Evolutionary conservation across 805 yeast species (phyloP), one percentile per base, ranked within the genome.

Genomic region (Metschnikowia hibisci): DNA sequence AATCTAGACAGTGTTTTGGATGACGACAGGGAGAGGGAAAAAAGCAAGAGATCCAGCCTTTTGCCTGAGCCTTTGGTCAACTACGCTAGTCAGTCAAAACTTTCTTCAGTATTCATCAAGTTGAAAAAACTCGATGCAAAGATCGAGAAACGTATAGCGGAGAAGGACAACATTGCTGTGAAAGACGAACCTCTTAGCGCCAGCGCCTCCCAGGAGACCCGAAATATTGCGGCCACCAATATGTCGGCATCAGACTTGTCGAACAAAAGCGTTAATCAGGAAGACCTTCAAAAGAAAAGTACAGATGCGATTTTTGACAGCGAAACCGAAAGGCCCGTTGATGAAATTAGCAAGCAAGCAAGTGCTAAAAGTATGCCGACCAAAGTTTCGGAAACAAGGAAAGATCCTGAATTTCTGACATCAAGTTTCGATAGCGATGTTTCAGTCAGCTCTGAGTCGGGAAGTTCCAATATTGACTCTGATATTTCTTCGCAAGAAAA

Each of bases 81-180:
- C 4, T 50, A 45, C 22, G 33, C 49, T 2, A 45, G 52, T 37
- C 46, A 49, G 29, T 44, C 56, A 7, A 58, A 55, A 36, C 45
- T 58, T 4, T 48, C 52, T 8, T 47, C 54, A 13, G 43, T 52
- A n/a, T 47, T 49, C 36, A 48, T 52, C 12, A 58, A 59, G 34
- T 47, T 62, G 52, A 55, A 53, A 31, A 49, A 44, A 22, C 52
- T 62, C 20, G 63, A 62, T 33, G 27, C 48, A 12, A 43, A 43
- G 29, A 26, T 52, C 25, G 53, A 50, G 8, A 45, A 45, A 18
- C 42, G 35, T 15, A 22, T 14, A 10, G 36, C 32, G 10, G 41
- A 43, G 26, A 41, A 12, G 29, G 29, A 38, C n/a, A 29, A 10
- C 6, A 14, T 6, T 9, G 28, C 29, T 14, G 44, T 46, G 20